Conservation (phyloP, 768 basidiomycete genomes). For the Tricholomella constricta region DNA sequence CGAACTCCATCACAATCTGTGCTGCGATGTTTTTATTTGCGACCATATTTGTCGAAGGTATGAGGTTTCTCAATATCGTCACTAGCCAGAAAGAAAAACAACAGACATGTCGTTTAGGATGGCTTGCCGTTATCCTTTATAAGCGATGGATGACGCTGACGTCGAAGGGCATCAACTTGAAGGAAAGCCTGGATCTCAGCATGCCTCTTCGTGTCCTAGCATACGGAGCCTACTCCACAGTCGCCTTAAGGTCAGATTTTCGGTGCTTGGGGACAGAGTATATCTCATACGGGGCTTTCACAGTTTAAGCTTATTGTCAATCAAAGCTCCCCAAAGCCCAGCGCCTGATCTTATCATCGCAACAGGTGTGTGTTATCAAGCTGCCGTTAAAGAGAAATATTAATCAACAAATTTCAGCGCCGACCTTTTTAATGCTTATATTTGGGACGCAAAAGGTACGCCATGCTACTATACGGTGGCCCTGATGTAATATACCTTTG, state of each 20-base stretch:
- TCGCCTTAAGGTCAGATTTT: slow-evolving; percentile 40
- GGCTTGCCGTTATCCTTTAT: slow-evolving; percentile 42
- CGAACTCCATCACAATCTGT: slow-evolving; percentile 40
- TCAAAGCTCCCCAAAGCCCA: slow-evolving; percentile 44
- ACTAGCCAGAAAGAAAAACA: not conserved
- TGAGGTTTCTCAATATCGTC: not conserved
- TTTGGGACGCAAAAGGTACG: slow-evolving; percentile 48
- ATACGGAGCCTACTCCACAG: slow-evolving; percentile 44
- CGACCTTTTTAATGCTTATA: slow-evolving; percentile 43
- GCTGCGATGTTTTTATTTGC: slow-evolving; percentile 41
- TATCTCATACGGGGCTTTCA: not conserved
- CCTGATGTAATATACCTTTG: not conserved
- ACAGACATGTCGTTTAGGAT: slow-evolving; percentile 29
- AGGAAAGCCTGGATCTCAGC: slow-evolving; percentile 39
- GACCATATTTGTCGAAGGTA: slow-evolving; percentile 43
- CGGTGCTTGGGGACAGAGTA: not conserved
- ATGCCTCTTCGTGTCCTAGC: slow-evolving; percentile 46
- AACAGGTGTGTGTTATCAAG: slow-evolving; percentile 32
- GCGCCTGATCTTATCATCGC: slow-evolving; percentile 50
- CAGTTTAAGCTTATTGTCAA: slow-evolving; percentile 48
- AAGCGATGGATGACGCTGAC: slow-evolving; percentile 30
- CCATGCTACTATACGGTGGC: not conserved
- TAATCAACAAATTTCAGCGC: slow-evolving; percentile 30
- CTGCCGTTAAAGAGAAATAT: not conserved
- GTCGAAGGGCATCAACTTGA: slow-evolving; percentile 22